Percentiles rank a stretch among this genome's conserved stretches.
These are phyloP conservation scores for Rhododendron ferrugineum DNA, from an alignment of 148 eudicot genomes.

Conservation along the genomic window DNA sequence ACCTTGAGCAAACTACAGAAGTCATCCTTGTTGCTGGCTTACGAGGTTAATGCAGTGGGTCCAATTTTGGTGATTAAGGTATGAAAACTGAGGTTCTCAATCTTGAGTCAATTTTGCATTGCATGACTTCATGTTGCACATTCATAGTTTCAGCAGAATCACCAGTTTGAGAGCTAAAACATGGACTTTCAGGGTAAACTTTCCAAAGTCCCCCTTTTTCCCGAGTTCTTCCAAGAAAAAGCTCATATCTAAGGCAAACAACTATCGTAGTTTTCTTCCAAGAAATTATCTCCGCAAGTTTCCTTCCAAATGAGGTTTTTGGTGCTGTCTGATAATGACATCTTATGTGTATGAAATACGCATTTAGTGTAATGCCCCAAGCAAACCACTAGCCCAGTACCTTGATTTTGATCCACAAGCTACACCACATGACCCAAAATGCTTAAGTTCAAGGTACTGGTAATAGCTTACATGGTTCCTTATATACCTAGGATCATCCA, in stretches of 20 bases:
- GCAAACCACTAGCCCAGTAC: too few relatives aligned
- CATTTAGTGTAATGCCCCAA: neutral
- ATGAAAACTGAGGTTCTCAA: conserved; percentile 2
- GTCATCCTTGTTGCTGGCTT: conserved; percentile 66
- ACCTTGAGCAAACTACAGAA: conserved; percentile 71
- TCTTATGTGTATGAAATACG: neutral
- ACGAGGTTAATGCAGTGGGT: conserved; percentile 92
- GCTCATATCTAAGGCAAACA: neutral
- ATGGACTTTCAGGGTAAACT: neutral
- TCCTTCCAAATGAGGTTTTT: neutral
- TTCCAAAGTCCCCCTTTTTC: neutral
- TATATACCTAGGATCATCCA: neutral
- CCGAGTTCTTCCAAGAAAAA: neutral
- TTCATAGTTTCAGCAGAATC: neutral
- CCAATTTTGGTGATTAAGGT: conserved; percentile 86
- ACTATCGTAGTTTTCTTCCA: neutral
- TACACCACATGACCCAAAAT: too few relatives aligned
- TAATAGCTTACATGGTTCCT: neutral
- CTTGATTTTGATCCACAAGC: too few relatives aligned
- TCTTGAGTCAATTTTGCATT: neutral
- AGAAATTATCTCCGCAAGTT: neutral
- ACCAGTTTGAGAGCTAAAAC: neutral
- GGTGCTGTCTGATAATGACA: neutral
- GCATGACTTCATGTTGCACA: neutral
- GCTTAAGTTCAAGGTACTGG: too few relatives aligned